Evolutionary conservation across 768 basidiomycete species (phyloP), one percentile per base, ranked within the genome.

Genomic region (Boletus edulis): DNA sequence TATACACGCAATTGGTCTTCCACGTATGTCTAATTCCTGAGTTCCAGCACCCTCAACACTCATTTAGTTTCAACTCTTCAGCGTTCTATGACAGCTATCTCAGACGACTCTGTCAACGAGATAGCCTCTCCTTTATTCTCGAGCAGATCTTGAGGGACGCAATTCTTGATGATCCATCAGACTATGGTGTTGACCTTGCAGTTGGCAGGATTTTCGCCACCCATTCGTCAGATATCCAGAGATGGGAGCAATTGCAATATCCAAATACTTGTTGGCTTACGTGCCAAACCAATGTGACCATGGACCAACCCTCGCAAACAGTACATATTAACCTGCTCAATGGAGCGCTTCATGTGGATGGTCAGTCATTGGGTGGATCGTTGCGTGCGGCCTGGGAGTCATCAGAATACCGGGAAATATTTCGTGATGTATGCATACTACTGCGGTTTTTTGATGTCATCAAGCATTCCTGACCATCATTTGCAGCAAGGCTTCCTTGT

Each of bases 281-380:
- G 8, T 49, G 56, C 6, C 18, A 27, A 9, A 65, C 61, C 0
- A 12, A 47, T 0, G 20, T 6, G 5, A 35, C 24, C 2, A 5
- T 1, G 11, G 29, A 22, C 6, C 53, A 54, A 45, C 42, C 29
- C 18, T 60, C 34, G 7, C 46, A 47, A 47, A 24, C 15, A 22
- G 3, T 47, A 13, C 20, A 37, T 10, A 22, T 47, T 10, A 60
- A 67, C 31, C 11, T 68, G 17, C 44, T 60, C 0, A 34, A 56
- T 34, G 66, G 67, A 9, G 20, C 38, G 3, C 54, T 67, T 34
- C 55, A 54, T 29, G 48, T 62, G 17, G 58, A 60, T 15, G 64
- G 64, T 7, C 57, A 55, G 37, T 41, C 51, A 2, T 14, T 63
- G 2, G 57, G 49, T 2, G 52, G 45, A 8, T 48, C 67, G 8